phyloP scores from a whole-genome alignment of 2,329 filamentous ascomycete species.

The Grosmannia penicillata region DNA sequence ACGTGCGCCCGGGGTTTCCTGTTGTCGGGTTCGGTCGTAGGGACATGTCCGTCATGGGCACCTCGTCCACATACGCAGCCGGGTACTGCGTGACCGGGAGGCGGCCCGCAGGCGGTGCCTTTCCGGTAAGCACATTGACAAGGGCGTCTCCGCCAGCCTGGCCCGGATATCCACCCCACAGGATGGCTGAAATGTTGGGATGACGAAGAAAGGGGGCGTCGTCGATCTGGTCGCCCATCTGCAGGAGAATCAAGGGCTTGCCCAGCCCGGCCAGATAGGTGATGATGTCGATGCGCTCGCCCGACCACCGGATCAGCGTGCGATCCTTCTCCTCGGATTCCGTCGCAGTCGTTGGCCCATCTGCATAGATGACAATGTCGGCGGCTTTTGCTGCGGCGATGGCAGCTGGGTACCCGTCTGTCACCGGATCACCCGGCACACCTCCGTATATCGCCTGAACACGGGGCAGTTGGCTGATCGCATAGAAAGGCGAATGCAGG shows the following conservation, averaged over 20 bases:
- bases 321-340: constrained; percentile 39
- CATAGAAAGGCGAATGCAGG: constrained; percentile 35
- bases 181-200: constrained; percentile 29
- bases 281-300: constrained; percentile 34
- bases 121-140: constrained; percentile 37
- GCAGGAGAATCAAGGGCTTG: constrained; percentile 34
- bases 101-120: constrained; percentile 33
- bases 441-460: neutral
- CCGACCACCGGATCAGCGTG: constrained; percentile 33
- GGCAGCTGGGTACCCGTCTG: neutral
- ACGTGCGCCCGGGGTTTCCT: constrained; percentile 35
- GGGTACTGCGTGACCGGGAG: constrained; percentile 43
- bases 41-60: constrained; percentile 41
- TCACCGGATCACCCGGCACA: neutral
- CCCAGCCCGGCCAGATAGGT: constrained; percentile 22
- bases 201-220: constrained; percentile 31
- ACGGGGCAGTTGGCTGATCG: neutral
- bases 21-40: constrained; percentile 25
- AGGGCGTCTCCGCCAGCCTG: constrained; percentile 43
- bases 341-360: constrained; percentile 25
- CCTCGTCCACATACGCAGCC: constrained; percentile 28
- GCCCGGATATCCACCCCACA: constrained; percentile 46
- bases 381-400: neutral
- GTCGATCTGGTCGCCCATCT: constrained; percentile 38
- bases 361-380: neutral